Evolutionary conservation across 208 protist genomes (phyloP).

Genomic region (Crithidia mellificae): DNA sequence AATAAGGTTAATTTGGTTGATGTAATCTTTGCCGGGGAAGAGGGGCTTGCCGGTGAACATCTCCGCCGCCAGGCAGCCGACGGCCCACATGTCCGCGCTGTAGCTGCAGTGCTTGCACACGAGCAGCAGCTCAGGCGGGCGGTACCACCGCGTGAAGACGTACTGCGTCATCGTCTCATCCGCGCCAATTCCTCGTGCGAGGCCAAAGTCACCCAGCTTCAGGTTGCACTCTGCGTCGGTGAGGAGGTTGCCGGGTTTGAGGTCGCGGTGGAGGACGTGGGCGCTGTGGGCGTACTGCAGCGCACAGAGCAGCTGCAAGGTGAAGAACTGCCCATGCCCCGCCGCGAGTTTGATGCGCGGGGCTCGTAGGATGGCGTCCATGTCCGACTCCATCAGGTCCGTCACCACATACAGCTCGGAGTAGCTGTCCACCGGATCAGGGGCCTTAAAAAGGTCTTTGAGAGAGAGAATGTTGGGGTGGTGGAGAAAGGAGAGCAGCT

Average conservation of each 20-base stretch:
- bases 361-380: slow-evolving; percentile 86
- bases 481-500: slow-evolving; percentile 65
- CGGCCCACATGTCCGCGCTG: slow-evolving; percentile 97
- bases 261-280: slow-evolving; percentile 96
- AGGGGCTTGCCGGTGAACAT: slow-evolving; percentile 86
- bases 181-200: slow-evolving; percentile 81
- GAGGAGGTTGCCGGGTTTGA: slow-evolving; percentile 96
- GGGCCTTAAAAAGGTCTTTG: slow-evolving; percentile 65
- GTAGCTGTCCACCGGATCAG: slow-evolving; percentile 46
- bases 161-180: slow-evolving; percentile 93
- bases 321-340: slow-evolving; percentile 88
- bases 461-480: slow-evolving; percentile 87
- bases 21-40: slow-evolving; percentile 89
- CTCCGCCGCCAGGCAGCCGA: slow-evolving; percentile 99
- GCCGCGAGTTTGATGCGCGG: slow-evolving; percentile 51
- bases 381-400: slow-evolving; percentile 94
- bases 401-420: slow-evolving; percentile 89
- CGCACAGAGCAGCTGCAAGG: slow-evolving; percentile 96
- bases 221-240: slow-evolving; percentile 78
- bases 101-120: slow-evolving; percentile 93
- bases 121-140: slow-evolving; percentile 98
- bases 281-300: slow-evolving; percentile 96
- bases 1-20: slow-evolving; percentile 88
- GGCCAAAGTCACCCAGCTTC: slow-evolving; percentile 94
- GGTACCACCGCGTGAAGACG: slow-evolving; percentile 98